phyloP scores from a whole-genome alignment of 1,284 basidiomycete species.

The Moesziomyces parantarcticus region DNA sequence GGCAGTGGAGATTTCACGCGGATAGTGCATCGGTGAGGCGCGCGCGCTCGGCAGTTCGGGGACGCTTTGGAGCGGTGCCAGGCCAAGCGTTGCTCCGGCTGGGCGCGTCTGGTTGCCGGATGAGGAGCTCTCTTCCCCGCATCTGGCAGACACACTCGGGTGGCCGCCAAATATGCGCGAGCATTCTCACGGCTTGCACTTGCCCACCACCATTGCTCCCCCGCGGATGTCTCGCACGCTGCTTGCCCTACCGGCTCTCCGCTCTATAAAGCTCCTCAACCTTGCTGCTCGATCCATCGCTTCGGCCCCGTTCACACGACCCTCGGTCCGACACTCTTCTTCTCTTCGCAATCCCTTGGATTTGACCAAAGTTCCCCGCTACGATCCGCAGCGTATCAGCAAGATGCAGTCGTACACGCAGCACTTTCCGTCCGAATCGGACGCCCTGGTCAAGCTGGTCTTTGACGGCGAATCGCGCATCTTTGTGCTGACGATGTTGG shows the following conservation, averaged over 20 bases:
- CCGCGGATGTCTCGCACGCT: background rate
- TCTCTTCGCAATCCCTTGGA: slow-evolving; percentile 10
- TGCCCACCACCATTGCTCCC: background rate
- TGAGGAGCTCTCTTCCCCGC: background rate
- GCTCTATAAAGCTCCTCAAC: background rate
- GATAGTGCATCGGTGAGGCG: too few relatives aligned
- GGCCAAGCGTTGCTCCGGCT: too few relatives aligned
- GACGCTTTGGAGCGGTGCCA: background rate
- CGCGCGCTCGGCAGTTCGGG: too few relatives aligned
- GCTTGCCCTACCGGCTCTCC: background rate
- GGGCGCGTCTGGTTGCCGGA: background rate
- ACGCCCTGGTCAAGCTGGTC: slow-evolving; percentile 30
- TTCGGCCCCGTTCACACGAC: too few relatives aligned
- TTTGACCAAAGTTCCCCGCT: slow-evolving; percentile 13
- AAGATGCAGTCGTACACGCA: slow-evolving; percentile 40
- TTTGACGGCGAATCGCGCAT: slow-evolving; percentile 44
- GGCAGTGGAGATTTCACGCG: background rate
- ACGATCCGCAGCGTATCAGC: slow-evolving; percentile 1
- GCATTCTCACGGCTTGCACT: background rate
- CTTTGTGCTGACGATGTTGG: slow-evolving; percentile 54
- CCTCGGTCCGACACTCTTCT: background rate
- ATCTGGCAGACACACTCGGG: background rate
- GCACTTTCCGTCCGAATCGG: slow-evolving; percentile 14
- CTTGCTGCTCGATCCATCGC: too few relatives aligned
- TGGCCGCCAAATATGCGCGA: background rate